Evolutionary conservation across 2,329 filamentous ascomycete genomes (phyloP).

Genomic region (Ilyonectria mors-panacis): DNA sequence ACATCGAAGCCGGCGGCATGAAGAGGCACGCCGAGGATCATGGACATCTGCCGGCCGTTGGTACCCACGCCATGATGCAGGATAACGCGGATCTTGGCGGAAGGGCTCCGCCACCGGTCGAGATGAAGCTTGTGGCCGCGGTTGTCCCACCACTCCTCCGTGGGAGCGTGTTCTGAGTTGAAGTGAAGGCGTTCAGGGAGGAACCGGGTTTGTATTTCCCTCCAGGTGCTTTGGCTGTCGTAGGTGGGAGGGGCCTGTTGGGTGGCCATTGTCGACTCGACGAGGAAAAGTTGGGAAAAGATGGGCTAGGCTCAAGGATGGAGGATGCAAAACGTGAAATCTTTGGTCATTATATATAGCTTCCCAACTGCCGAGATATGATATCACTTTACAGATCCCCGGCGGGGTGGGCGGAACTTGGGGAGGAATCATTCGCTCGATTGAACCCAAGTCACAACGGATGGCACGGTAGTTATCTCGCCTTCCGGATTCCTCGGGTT

Average conservation of each 20-base stretch:
- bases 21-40: background rate
- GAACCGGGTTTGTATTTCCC: background rate
- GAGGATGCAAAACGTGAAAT: too few relatives aligned
- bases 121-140: background rate
- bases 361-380: too few relatives aligned
- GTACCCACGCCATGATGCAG: background rate
- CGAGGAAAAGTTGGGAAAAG: background rate
- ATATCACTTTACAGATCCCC: too few relatives aligned
- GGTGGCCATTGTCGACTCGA: background rate
- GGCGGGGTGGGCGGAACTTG: too few relatives aligned
- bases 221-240: background rate
- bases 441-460: too few relatives aligned
- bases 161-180: background rate
- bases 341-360: too few relatives aligned
- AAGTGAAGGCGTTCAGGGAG: background rate
- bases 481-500: too few relatives aligned
- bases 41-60: background rate
- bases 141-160: background rate
- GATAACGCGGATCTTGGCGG: background rate
- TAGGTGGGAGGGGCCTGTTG: background rate
- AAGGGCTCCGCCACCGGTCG: background rate
- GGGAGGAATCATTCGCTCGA: too few relatives aligned
- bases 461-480: too few relatives aligned
- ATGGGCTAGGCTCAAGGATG: background rate
- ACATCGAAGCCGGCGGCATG: background rate